These are phyloP conservation scores for Glycine tomentella DNA, from an alignment of 306 rosid species.

Conservation along the genomic window DNA sequence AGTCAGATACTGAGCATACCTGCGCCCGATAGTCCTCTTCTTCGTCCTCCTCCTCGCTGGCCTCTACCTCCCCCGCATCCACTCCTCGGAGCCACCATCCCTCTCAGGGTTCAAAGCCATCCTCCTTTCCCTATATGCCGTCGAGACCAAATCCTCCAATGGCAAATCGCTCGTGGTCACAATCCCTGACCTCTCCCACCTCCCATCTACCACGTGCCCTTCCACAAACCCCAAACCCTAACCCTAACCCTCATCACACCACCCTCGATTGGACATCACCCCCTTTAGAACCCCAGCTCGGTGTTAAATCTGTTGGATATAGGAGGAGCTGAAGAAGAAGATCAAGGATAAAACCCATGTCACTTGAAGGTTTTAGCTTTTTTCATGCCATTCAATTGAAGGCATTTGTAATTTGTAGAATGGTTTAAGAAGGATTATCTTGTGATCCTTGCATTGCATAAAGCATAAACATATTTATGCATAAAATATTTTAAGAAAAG, in stretches of 20 bases:
- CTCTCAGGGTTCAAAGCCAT: conserved; percentile 95
- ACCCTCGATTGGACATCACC: conserved; percentile 68
- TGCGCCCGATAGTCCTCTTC: conserved; percentile 87
- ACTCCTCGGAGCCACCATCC: conserved; percentile 67
- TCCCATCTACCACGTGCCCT: no score
- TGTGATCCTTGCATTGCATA: no score
- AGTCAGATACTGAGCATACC: no score
- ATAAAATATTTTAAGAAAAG: no score
- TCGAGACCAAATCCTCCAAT: conserved; percentile 78
- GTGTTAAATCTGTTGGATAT: conserved; percentile 94
- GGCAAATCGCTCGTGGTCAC: conserved; percentile 84
- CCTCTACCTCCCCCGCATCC: conserved; percentile 81
- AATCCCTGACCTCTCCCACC: conserved; percentile 89
- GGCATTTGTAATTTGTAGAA: no score
- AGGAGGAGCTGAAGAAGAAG: no score
- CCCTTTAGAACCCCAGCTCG: conserved; percentile 80
- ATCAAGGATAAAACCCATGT: no score
- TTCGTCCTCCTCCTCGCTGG: conserved; percentile 85
- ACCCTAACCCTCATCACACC: background rate
- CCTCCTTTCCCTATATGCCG: conserved; percentile 81
- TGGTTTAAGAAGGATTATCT: no score
- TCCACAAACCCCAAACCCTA: conserved; percentile 39
- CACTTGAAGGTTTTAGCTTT: no score
- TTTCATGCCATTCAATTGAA: no score
- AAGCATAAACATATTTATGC: no score